These are phyloP conservation scores for Eragrostis curvula DNA, from an alignment of 176 grass and related monocot species.

Conservation along the genomic window DNA sequence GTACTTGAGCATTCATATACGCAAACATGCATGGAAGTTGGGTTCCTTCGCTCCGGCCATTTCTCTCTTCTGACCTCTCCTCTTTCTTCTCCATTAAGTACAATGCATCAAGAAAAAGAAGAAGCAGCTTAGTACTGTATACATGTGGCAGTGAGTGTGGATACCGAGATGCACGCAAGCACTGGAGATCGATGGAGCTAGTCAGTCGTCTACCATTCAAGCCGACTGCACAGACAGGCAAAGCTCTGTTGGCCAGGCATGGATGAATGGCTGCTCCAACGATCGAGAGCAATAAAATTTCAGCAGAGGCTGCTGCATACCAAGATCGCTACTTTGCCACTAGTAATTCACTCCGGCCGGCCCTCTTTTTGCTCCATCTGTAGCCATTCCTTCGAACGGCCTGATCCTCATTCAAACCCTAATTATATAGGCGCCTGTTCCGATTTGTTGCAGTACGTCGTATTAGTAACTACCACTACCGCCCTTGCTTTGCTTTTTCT, in stretches of 20 bases:
- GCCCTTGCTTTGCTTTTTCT: too few relatives aligned
- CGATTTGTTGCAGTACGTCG: too few relatives aligned
- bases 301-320: too few relatives aligned
- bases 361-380: too few relatives aligned
- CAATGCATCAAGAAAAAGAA: background rate
- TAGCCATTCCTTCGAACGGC: too few relatives aligned
- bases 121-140: background rate
- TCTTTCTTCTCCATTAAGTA: background rate
- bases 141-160: background rate
- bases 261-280: background rate
- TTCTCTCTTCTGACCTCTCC: background rate
- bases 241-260: background rate
- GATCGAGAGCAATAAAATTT: conserved; percentile 15
- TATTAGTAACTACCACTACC: too few relatives aligned
- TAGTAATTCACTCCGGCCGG: too few relatives aligned
- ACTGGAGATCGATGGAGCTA: background rate
- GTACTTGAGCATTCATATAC: background rate
- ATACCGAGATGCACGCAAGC: background rate
- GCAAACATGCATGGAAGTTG: background rate
- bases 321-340: too few relatives aligned
- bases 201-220: background rate
- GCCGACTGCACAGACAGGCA: background rate
- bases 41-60: background rate
- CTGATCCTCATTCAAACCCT: too few relatives aligned
- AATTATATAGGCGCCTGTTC: too few relatives aligned